Percentiles rank a stretch among this genome's conserved stretches.
Evolutionary conservation across 2,329 filamentous ascomycete genomes (phyloP).

Genomic region (Zymoseptoria passerinii): DNA sequence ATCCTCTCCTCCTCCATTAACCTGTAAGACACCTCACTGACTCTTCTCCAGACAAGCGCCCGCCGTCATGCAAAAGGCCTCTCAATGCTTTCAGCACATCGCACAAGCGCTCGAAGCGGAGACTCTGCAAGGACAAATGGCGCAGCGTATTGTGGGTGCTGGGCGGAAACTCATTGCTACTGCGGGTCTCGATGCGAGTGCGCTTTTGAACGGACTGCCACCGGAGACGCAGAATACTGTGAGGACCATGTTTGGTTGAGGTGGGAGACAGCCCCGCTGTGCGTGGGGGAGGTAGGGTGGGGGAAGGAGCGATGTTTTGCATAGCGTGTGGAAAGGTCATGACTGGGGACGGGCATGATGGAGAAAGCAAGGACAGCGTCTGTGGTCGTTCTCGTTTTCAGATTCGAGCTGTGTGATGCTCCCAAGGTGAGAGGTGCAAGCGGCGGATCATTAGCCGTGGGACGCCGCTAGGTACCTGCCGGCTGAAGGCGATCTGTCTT

Average conservation of each 20-base stretch:
- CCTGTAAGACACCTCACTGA: slow-evolving; percentile 4
- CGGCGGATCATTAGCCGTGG: too few relatives aligned
- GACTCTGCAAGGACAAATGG: slow-evolving; percentile 77
- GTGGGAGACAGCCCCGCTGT: too few relatives aligned
- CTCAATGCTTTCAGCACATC: slow-evolving; percentile 75
- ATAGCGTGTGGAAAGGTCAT: background rate
- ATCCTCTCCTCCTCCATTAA: slow-evolving; percentile 33
- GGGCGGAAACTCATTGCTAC: slow-evolving; percentile 69
- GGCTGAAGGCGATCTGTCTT: background rate
- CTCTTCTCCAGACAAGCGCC: slow-evolving; percentile 65
- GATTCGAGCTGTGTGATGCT: background rate
- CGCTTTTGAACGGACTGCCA: slow-evolving; percentile 65
- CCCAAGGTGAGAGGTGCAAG: background rate
- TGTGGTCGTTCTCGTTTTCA: background rate
- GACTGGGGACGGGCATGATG: background rate
- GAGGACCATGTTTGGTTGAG: slow-evolving; percentile 28
- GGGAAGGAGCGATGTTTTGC: background rate
- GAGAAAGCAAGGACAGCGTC: too few relatives aligned
- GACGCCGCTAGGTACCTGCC: background rate
- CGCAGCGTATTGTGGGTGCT: slow-evolving; percentile 64
- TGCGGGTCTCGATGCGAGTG: slow-evolving; percentile 66
- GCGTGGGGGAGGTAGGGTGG: background rate
- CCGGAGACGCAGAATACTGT: slow-evolving; percentile 66
- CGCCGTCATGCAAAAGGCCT: slow-evolving; percentile 65
- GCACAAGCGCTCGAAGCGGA: slow-evolving; percentile 85